A percentile compares a stretch with the other conserved stretches of the same genome.
These are phyloP conservation scores for Acanthamoeba sp. DNA, from an alignment of 208 protist species.

Conservation along the genomic window DNA sequence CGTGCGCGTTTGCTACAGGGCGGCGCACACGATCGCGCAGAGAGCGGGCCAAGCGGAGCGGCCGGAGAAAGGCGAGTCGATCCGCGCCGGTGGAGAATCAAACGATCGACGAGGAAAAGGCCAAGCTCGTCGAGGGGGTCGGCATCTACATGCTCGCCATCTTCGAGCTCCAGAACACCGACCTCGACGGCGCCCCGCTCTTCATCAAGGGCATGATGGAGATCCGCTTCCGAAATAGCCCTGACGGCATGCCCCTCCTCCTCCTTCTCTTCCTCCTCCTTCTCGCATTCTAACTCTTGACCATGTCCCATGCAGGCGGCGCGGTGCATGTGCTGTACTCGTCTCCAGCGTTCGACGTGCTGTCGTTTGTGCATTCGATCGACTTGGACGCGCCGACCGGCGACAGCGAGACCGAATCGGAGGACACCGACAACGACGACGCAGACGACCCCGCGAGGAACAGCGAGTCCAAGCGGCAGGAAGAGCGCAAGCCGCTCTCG, in stretches of 20 bases:
- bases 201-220: constrained; percentile 69
- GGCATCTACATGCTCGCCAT: constrained; percentile 63
- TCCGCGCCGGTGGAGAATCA: neutral
- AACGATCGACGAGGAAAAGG: constrained; percentile 40
- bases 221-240: constrained; percentile 40
- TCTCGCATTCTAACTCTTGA: neutral
- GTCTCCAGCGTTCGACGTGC: constrained; percentile 47
- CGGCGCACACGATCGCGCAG: neutral
- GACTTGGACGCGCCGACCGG: neutral
- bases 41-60: neutral
- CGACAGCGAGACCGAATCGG: neutral
- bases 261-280: neutral
- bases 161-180: constrained; percentile 56
- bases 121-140: constrained; percentile 37
- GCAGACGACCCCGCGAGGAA: neutral
- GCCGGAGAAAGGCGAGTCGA: neutral
- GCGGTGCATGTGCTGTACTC: constrained; percentile 19
- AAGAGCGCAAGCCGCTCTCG: neutral
- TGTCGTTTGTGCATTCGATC: constrained; percentile 61
- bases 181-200: constrained; percentile 53
- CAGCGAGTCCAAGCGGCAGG: neutral
- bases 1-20: too few species aligned
- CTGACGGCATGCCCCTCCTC: constrained; percentile 2
- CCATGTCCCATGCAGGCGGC: neutral
- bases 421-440: neutral